These are phyloP conservation scores for Nyctanthes arbortristis DNA, from an alignment of 257 asterid genomes.

Conservation along the genomic window DNA sequence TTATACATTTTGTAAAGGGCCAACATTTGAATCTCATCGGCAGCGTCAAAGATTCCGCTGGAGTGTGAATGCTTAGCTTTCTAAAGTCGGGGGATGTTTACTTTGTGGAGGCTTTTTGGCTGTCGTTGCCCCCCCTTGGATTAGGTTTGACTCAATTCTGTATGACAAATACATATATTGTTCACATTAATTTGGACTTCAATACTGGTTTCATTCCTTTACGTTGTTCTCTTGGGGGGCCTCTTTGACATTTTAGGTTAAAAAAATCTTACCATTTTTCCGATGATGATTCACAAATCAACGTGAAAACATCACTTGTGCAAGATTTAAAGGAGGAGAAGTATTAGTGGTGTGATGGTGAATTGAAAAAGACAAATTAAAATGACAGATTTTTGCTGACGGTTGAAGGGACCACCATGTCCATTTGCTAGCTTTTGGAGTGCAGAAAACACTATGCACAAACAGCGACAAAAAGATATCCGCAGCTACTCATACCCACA, in stretches of 20 bases:
- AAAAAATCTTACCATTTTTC: no score
- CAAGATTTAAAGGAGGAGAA: no score
- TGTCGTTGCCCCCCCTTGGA: neutral
- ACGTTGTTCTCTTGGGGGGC: neutral
- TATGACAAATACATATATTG: slow-evolving; percentile 18
- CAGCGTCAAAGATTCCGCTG: neutral
- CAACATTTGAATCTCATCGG: neutral
- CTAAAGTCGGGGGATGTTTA: no score
- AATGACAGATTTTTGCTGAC: no score
- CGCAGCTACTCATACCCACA: no score
- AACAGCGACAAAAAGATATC: no score
- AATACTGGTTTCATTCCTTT: neutral
- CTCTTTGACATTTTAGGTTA: no score
- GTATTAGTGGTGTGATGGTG: no score
- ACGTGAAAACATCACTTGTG: no score
- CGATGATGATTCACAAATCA: no score
- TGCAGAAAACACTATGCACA: no score
- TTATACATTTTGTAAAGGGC: slow-evolving; percentile 9
- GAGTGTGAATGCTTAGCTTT: slow-evolving; percentile 41
- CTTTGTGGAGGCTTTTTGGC: slow-evolving; percentile 31
- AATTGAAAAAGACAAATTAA: no score
- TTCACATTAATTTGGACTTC: neutral
- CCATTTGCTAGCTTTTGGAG: neutral
- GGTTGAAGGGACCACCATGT: neutral
- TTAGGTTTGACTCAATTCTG: slow-evolving; percentile 19